Percentiles rank a stretch among this genome's conserved stretches.
phyloP scores from a whole-genome alignment of 306 rosid genomes.

The Quercus dentata region DNA sequence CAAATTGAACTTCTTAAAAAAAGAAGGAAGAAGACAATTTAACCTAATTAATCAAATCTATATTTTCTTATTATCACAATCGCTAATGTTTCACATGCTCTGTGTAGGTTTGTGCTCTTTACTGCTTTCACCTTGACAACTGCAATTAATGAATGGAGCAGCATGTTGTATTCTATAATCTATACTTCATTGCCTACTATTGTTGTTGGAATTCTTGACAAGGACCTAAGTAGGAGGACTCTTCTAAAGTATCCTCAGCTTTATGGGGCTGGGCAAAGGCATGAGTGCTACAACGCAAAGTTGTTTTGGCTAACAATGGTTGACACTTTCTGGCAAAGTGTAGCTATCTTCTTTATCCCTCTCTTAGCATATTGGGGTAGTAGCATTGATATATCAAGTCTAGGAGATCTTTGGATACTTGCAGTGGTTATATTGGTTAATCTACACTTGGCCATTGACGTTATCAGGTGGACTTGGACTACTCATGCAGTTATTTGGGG shows the following conservation, averaged over 20 bases:
- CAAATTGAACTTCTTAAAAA: not conserved
- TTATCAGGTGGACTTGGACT: conserved; percentile 73
- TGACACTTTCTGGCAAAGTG: conserved; percentile 95
- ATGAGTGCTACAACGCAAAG: conserved; percentile 75
- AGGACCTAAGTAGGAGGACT: conserved; percentile 82
- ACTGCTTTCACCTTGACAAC: conserved; percentile 74
- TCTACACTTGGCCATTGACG: conserved; percentile 92
- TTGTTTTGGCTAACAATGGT: conserved; percentile 72
- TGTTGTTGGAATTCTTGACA: conserved; percentile 88
- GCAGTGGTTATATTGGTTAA: conserved; percentile 79
- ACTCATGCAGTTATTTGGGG: conserved; percentile 92
- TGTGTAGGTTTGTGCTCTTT: conserved; percentile 75
- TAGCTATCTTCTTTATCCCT: conserved; percentile 66
- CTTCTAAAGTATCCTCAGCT: conserved; percentile 77
- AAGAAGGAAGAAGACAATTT: not conserved
- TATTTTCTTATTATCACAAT: conserved; percentile 5
- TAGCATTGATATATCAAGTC: conserved; percentile 57
- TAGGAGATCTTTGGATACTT: conserved; percentile 97
- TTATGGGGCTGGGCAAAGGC: conserved; percentile 81
- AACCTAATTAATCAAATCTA: not conserved
- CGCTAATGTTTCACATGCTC: conserved; percentile 1
- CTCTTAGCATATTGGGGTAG: conserved; percentile 71
- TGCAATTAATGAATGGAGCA: conserved; percentile 93
- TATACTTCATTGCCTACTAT: conserved; percentile 83
- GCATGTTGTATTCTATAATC: conserved; percentile 69